Evolutionary conservation across 306 rosid species (phyloP).

Genomic region (Styphnolobium japonicum): DNA sequence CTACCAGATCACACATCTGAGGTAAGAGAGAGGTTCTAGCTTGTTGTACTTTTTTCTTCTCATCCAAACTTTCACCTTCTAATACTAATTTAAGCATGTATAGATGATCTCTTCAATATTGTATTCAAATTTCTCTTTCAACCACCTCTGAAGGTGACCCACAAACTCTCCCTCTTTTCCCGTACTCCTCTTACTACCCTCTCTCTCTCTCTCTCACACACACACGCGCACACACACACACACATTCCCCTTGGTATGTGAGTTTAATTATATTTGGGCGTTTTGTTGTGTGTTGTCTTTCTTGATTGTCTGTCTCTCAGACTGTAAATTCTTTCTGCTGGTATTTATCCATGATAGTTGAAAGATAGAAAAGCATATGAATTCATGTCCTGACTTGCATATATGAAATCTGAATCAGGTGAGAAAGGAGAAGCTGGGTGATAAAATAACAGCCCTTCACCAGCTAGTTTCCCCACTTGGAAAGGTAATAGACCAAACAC

Average conservation of each 20-base stretch:
- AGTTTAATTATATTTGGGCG: too few relatives aligned
- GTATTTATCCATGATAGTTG: neutral
- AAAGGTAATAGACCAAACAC: slow-evolving; percentile 49
- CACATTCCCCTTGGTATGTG: neutral
- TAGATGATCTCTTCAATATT: neutral
- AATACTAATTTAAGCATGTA: neutral
- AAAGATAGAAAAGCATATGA: neutral
- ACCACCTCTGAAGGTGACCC: slow-evolving; percentile 67
- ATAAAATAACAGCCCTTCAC: slow-evolving; percentile 84
- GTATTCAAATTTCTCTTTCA: slow-evolving; percentile 29
- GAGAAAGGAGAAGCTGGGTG: slow-evolving; percentile 91
- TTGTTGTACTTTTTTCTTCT: neutral
- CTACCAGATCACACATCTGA: slow-evolving; percentile 48
- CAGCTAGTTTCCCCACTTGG: slow-evolving; percentile 93
- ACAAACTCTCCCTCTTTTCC: neutral
- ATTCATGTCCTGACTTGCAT: slow-evolving; percentile 5
- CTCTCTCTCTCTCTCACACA: too few relatives aligned
- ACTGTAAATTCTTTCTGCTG: slow-evolving; percentile 29
- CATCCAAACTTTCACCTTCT: neutral
- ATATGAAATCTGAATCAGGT: slow-evolving; percentile 45
- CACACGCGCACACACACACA: too few relatives aligned
- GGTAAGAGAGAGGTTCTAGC: slow-evolving; percentile 37
- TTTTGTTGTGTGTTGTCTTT: slow-evolving; percentile 23
- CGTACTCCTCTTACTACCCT: too few relatives aligned
- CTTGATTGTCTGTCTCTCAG: slow-evolving; percentile 30